These are phyloP conservation scores for Acanthochlamys bracteata DNA, from an alignment of 106 monocot species.

Conservation along the genomic window DNA sequence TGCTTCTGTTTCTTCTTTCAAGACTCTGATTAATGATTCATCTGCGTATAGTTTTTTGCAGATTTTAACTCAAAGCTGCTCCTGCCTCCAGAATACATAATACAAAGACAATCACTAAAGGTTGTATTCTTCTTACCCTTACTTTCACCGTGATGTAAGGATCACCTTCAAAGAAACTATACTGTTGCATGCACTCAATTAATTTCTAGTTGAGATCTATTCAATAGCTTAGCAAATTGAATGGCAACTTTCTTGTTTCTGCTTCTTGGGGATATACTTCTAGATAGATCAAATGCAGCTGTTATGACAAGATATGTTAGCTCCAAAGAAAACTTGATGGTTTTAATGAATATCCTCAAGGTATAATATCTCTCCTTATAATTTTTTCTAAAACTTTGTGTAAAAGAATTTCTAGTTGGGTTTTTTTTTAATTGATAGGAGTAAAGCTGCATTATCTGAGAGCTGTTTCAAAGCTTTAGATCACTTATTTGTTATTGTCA, in stretches of 20 bases:
- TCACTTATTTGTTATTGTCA: too few relatives aligned
- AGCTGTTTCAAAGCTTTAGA: too few relatives aligned
- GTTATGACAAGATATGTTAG: slow-evolving; percentile 70
- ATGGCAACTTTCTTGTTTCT: slow-evolving; percentile 18
- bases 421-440: too few relatives aligned
- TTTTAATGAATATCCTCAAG: slow-evolving; percentile 81
- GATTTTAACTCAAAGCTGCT: slow-evolving; percentile 75
- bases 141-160: background rate
- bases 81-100: slow-evolving; percentile 61
- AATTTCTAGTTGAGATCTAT: too few relatives aligned
- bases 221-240: background rate
- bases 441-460: too few relatives aligned
- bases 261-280: slow-evolving; percentile 78
- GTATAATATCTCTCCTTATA: slow-evolving; percentile 23
- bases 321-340: slow-evolving; percentile 64
- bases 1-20: background rate
- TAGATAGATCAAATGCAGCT: slow-evolving; percentile 77
- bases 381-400: background rate
- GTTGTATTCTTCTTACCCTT: slow-evolving; percentile 15
- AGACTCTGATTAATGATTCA: too few relatives aligned
- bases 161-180: too few relatives aligned
- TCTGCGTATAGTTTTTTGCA: slow-evolving; percentile 51
- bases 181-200: too few relatives aligned
- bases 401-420: background rate
- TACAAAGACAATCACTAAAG: slow-evolving; percentile 79